phyloP scores from a whole-genome alignment of 129 eudicot species.

The Logfia minima region DNA sequence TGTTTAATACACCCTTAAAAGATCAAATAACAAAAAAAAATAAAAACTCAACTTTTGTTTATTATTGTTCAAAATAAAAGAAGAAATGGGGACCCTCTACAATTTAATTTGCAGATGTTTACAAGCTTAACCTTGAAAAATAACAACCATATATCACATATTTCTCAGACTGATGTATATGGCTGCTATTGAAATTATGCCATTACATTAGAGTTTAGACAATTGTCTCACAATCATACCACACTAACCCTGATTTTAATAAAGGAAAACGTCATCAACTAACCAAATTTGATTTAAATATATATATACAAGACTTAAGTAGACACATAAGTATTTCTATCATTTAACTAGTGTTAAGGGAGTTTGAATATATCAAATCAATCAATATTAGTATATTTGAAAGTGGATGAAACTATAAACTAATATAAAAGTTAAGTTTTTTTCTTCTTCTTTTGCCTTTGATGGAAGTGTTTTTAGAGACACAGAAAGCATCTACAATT shows the following conservation, averaged over 20 bases:
- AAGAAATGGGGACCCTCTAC: background rate
- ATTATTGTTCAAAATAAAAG: no score
- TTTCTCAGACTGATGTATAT: background rate
- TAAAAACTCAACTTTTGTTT: no score
- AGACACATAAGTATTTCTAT: background rate
- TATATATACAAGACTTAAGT: slow-evolving; percentile 1
- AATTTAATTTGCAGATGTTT: background rate
- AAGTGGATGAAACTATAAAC: no score
- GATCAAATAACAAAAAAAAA: no score
- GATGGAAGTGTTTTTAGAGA: background rate
- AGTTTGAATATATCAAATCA: no score
- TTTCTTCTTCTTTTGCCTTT: no score
- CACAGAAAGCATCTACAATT: slow-evolving; percentile 26
- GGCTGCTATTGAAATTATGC: slow-evolving; percentile 1
- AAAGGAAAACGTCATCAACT: background rate
- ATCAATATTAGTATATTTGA: no score
- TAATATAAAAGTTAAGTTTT: no score
- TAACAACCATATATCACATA: background rate
- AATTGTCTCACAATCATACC: slow-evolving; percentile 21
- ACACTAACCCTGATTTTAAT: background rate
- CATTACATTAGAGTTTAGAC: slow-evolving; percentile 12
- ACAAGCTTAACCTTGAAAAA: background rate
- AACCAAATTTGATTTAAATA: background rate
- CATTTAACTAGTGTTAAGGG: no score
- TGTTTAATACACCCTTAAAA: no score